A percentile compares a stretch with the other conserved stretches of the same genome.
Conservation (phyloP, 192 early-diverging fungal species). For the Coemansia sp. region DNA sequence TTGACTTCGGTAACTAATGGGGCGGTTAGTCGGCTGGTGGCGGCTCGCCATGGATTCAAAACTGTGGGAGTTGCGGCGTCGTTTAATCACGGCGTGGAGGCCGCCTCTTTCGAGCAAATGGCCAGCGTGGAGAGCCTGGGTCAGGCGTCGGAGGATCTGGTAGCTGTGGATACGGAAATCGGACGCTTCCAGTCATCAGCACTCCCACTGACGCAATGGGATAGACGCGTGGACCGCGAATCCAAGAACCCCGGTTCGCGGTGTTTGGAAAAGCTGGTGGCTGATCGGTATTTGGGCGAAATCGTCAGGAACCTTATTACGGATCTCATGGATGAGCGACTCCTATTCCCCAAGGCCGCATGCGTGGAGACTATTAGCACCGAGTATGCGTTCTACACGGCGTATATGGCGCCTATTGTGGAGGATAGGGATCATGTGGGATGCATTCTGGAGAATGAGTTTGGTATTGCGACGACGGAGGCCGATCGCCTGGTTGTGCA, state of each 20-base stretch:
- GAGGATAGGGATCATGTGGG: conserved; percentile 63
- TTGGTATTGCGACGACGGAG: conserved; percentile 59
- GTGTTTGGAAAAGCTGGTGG: conserved; percentile 87
- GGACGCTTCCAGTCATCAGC: conserved; percentile 71
- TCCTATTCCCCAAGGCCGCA: conserved; percentile 64
- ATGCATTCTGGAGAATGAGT: conserved; percentile 69
- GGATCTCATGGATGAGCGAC: conserved; percentile 73
- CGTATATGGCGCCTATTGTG: conserved; percentile 71
- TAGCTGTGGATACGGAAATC: conserved; percentile 94
- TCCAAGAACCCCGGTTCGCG: conserved; percentile 74
- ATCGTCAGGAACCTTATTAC: conserved; percentile 77
- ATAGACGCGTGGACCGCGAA: conserved; percentile 75
- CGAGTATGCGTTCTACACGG: conserved; percentile 70
- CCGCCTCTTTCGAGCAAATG: conserved; percentile 85
- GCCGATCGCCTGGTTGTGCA: conserved; percentile 78
- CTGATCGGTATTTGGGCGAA: conserved; percentile 91
- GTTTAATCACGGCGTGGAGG: conserved; percentile 89
- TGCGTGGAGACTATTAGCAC: conserved; percentile 56
- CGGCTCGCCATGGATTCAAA: conserved; percentile 75
- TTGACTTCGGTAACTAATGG: conserved; percentile 90
- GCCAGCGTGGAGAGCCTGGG: conserved; percentile 60
- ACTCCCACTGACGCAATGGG: conserved; percentile 79
- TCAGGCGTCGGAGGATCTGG: conserved; percentile 34
- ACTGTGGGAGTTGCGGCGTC: conserved; percentile 76
- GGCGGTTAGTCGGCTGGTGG: conserved; percentile 85